Base-by-base conservation (phyloP, 2,329 filamentous ascomycete genomes). In the Stachybotrys echinatus region DNA sequence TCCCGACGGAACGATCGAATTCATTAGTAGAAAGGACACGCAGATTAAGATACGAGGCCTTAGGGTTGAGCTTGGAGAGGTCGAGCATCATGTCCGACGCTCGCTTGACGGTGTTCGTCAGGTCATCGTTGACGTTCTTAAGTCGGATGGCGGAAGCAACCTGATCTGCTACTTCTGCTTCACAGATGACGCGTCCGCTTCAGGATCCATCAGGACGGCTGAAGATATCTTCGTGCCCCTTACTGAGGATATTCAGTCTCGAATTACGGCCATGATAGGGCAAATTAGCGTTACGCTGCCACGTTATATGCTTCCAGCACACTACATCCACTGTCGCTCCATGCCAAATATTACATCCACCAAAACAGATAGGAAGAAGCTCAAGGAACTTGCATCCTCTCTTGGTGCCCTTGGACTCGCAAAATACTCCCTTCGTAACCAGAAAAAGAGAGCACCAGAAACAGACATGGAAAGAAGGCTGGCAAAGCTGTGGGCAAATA, bases 61-160 rank as follows among this genome's bases (percentile, higher is more conserved):
- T 43, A 59, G 77, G 46, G 66, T 79, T 48, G 81, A 76, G 60
- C 64, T 76, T 0, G 54, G 48, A 1, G 56, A 58, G 17, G 45
- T 51, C 4, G 56, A 57, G 18, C 22, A 45, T 23, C 42, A 45
- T 14, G 12, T 45, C 6, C 42, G 42, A 17, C 10, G 22, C 42
- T 22, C 17, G 8, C 8, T 45, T 5, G 14, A 17, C 4, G 42
- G 42, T 18, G 42, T 23, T 6, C 19, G 42, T 14, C 42, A 45
- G 21, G 42, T 45, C 3, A n/a, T 23, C 17, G 42, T 45, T 14
- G 42, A 45, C n/a, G 42, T 45, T 7, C 23, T 23, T 17, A 23
- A 45, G 12, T 5, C 20, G 10, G 42, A 45, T 7, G 14, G 20
- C 8, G 42, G 42, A 23, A 23, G 20, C 42, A 45, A 45, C 21